Evolutionary conservation across 495 filamentous ascomycete genomes (phyloP).

Genomic region (Penicillium riverlandense): DNA sequence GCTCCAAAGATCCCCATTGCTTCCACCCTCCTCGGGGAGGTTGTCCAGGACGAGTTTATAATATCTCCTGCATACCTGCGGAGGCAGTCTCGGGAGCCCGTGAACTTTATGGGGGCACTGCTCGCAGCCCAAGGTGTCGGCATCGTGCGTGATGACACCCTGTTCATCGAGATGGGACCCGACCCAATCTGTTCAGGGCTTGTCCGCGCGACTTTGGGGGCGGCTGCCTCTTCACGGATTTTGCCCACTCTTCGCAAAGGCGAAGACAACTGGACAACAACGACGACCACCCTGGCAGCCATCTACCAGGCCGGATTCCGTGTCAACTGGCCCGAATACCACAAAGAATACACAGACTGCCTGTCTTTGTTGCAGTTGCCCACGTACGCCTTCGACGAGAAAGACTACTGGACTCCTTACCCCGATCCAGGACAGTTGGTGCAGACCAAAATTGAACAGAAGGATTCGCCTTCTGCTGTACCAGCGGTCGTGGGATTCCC

Average conservation of each 20-base stretch:
- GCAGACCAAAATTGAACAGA: too few relatives aligned
- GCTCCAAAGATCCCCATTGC: constrained; percentile 60
- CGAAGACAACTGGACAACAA: constrained; percentile 55
- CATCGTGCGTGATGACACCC: constrained; percentile 34
- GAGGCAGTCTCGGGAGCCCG: constrained; percentile 62
- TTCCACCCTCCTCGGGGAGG: constrained; percentile 58
- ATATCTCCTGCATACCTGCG: constrained; percentile 56
- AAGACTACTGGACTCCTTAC: constrained; percentile 80
- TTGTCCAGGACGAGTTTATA: constrained; percentile 43
- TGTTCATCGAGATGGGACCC: constrained; percentile 60
- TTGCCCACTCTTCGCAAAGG: constrained; percentile 51
- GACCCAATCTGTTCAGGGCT: constrained; percentile 62
- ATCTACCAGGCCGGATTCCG: constrained; percentile 60
- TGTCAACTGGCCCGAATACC: constrained; percentile 72
- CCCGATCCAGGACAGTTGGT: too few relatives aligned
- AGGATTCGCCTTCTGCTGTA: too few relatives aligned
- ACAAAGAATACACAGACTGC: constrained; percentile 56
- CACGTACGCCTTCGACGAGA: constrained; percentile 68
- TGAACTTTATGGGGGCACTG: constrained; percentile 64
- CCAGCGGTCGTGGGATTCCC: too few relatives aligned
- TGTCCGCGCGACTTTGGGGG: constrained; percentile 62
- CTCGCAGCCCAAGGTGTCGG: constrained; percentile 43
- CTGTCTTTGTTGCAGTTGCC: constrained; percentile 62
- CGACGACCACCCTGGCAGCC: constrained; percentile 50
- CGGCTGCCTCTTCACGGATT: constrained; percentile 42